Base-by-base conservation (phyloP, 352 stramenopile species). In the Pythium diclinum region DNA sequence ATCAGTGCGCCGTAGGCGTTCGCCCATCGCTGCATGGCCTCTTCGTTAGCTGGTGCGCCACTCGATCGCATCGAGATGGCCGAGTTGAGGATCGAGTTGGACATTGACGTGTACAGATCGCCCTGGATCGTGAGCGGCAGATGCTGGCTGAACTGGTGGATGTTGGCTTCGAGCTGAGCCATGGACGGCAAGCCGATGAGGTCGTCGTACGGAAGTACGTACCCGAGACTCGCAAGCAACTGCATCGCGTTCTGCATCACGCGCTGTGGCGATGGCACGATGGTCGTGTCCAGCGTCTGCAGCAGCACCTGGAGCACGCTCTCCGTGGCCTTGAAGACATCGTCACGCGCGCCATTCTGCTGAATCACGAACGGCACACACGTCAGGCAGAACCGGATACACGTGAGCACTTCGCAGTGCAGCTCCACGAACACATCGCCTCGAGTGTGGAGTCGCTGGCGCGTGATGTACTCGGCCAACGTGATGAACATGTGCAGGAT, bases 71-170 rank as follows among this genome's bases (percentile, higher is more conserved):
- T 69, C 2, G 83, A 90, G 53, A 90, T 89, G 5, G 79, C 81
- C 30, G 83, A 87, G 68, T 89, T 89, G 32, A 94, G 40, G 64
- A 91, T 87, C 8, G 79, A 89, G 63, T 91, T 89, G 0, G 83
- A 89, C 77, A 92, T 87, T 1, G 85, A 85, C 16, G 80, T 90
- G 62, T 89, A 94, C 21, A 94, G 64, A 51, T 91, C 81, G 32
- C 79, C 81, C 63, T 94, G 83, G 57, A 94, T 90, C 21, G 74
- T 67, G 9, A 87, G 70, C 21, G 79, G 83, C 21, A 94, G 65
- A 34, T 92, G 81, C 53, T 86, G 64, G 21, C 83, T 88, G 65
- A 94, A 92, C 51, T 79, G 71, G 52, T 92, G 85, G 47, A 94
- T 83, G 54, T 89, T 83, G 17, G 67, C 58, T 56, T 91, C 75